These are phyloP conservation scores for Diaporthe destruens DNA, from an alignment of 2,329 filamentous ascomycete species.

Conservation along the genomic window DNA sequence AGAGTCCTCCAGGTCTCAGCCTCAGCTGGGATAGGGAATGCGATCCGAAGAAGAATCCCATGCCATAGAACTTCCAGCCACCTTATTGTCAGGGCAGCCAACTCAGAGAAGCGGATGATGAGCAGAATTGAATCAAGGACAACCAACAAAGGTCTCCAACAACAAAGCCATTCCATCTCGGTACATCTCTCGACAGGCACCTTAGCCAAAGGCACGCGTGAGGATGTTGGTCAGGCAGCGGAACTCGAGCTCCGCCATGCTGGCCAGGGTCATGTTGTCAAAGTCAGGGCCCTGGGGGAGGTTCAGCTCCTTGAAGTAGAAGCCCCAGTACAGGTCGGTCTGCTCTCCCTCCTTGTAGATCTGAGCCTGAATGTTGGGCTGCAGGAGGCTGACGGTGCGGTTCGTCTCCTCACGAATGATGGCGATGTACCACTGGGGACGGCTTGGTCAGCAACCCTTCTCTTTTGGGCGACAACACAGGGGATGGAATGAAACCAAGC, in stretches of 20 bases:
- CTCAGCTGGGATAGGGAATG: conserved; percentile 1
- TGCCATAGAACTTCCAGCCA: neutral
- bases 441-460: neutral
- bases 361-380: conserved; percentile 56
- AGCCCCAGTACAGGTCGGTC: conserved; percentile 64
- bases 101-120: neutral
- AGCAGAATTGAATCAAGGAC: neutral
- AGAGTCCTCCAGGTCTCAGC: conserved; percentile 18
- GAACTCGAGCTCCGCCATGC: conserved; percentile 62
- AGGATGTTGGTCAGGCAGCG: conserved; percentile 63
- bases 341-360: conserved; percentile 51
- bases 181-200: neutral
- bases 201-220: conserved; percentile 52
- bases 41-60: neutral
- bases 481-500: neutral
- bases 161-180: neutral
- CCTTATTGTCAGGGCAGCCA: neutral
- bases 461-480: neutral
- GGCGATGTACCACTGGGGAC: conserved; percentile 67
- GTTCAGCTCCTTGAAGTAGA: conserved; percentile 62
- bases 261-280: conserved; percentile 62
- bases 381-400: conserved; percentile 54
- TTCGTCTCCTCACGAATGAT: conserved; percentile 66
- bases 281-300: conserved; percentile 57
- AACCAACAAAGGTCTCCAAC: neutral